Base-by-base conservation (phyloP, 257 asterid genomes). In the Apocynum venetum region DNA sequence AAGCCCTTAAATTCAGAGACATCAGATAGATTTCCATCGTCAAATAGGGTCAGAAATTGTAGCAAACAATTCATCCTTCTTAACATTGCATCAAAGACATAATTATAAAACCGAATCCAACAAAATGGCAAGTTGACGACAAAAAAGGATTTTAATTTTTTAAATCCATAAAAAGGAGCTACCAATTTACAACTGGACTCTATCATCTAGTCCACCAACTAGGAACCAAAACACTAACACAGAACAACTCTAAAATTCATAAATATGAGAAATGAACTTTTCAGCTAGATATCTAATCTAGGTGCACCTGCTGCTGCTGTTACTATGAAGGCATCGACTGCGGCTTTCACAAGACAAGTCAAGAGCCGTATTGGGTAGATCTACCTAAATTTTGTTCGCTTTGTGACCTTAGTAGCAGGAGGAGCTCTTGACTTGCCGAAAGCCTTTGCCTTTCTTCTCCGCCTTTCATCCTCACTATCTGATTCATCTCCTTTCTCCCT, bases 401-500 rank as follows among this genome's bases (percentile, higher is more conserved):
- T 90, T 14, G 91, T 68, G 56, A 77, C 84, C 81, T 74, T 35
- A 47, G 80, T 52, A 43, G 86, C 80, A 8, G 90, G 88, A 4
- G 87, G 80, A 0, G 80, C 88, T 85, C 91, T 87, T 14, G 90
- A 78, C 86, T 89, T 91, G 0, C 91, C 92, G 72, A 82, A 78
- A 7, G 88, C 80, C 88, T 91, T 91, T n/a, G 47, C 75, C 85
- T 90, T 91, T 59, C 96, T 84, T 55, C 93, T 86, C 82, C 90
- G 80, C 57, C 91, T 82, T 71, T 91, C 97, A 4, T 91, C 96
- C 79, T 91, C 96, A 8, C 97, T 90, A 79, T 90, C 96, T 0
- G 91, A 88, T 53, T 91, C 97, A 19, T 85, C 79, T 40, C 89
- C 92, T 71, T 80, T 88, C 88, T 90, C 93, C 76, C 84, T 71